Evolutionary conservation across 2,329 filamentous ascomycete genomes (phyloP).

Genomic region (Botrytis squamosa): DNA sequence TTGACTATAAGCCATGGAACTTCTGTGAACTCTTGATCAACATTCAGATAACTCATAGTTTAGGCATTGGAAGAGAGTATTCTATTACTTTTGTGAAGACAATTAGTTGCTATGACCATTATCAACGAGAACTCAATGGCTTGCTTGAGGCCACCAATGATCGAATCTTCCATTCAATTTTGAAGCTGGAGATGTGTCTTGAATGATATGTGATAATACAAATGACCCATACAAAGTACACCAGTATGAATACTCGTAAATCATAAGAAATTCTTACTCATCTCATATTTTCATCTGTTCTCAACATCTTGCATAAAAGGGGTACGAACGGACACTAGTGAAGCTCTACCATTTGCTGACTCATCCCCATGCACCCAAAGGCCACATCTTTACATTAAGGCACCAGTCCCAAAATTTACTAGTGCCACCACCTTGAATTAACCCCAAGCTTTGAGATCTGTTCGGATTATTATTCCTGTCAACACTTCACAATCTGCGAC

Average conservation of each 20-base stretch:
- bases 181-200: background rate
- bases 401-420: slow-evolving; percentile 27
- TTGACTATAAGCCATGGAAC: background rate
- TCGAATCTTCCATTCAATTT: background rate
- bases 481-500: slow-evolving; percentile 36
- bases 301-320: slow-evolving; percentile 14
- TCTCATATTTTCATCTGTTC: background rate
- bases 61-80: background rate
- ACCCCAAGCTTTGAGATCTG: slow-evolving; percentile 31
- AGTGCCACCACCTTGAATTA: slow-evolving; percentile 28
- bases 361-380: slow-evolving; percentile 23
- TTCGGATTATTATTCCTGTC: slow-evolving; percentile 30
- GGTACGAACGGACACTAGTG: background rate
- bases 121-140: background rate
- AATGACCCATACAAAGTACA: background rate
- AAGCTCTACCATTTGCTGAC: background rate
- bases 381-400: slow-evolving; percentile 27
- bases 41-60: background rate
- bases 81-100: background rate
- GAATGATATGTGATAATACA: background rate
- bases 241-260: background rate
- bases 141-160: background rate
- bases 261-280: background rate
- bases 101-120: background rate
- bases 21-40: background rate